Conservation (phyloP, 1,284 basidiomycete species). For the Puccinia hordei region DNA sequence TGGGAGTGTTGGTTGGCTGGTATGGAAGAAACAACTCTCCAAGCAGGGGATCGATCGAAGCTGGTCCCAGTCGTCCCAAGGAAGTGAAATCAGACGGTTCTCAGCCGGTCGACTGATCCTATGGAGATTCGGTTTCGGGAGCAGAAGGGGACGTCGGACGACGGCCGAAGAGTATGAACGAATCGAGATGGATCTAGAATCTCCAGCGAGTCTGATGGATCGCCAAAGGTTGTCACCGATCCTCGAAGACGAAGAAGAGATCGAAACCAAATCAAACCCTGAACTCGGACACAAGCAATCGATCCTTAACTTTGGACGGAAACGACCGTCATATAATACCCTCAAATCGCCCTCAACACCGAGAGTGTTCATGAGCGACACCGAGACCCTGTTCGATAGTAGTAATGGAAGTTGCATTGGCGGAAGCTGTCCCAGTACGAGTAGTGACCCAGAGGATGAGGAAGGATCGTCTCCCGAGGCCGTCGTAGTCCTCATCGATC, state of each 20-base stretch:
- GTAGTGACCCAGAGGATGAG: conserved; percentile 30
- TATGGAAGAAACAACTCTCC: conserved; percentile 16
- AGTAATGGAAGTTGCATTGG: not conserved
- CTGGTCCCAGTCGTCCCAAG: not conserved
- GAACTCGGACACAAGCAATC: conserved; percentile 9
- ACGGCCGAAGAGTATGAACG: not conserved
- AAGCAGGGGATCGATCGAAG: conserved; percentile 4
- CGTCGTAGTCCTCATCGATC: conserved; percentile 30
- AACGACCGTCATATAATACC: not conserved
- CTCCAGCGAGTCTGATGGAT: not conserved
- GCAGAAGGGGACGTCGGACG: not conserved
- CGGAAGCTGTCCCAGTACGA: conserved; percentile 6
- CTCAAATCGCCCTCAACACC: not conserved
- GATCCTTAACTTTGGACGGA: conserved; percentile 6
- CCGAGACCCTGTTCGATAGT: not conserved
- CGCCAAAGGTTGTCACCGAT: not conserved
- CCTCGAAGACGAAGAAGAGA: conserved; percentile 18
- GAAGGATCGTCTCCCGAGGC: conserved; percentile 12
- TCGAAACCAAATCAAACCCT: not conserved
- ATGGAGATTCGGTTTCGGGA: conserved; percentile 35
- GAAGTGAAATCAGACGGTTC: not conserved
- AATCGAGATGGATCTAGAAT: conserved; percentile 27
- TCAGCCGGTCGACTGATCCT: conserved; percentile 27
- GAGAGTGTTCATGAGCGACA: not conserved
- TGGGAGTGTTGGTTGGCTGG: conserved; percentile 20